Conservation (phyloP, 495 filamentous ascomycete genomes). For the Lepidopterella palustris region DNA sequence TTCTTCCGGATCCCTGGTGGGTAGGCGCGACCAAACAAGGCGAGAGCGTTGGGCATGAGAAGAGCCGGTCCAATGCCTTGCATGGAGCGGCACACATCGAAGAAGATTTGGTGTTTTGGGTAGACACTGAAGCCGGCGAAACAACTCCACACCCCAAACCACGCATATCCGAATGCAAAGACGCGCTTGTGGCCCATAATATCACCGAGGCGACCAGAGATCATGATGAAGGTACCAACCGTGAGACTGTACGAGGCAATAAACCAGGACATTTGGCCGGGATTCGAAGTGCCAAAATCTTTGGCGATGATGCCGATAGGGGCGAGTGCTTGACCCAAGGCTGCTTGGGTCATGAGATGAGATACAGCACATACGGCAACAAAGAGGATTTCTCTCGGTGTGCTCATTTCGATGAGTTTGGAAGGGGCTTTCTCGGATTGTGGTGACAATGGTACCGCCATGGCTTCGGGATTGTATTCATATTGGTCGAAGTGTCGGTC, state of each 20-base stretch:
- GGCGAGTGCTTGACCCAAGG: slow-evolving; percentile 31
- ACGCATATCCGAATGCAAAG: slow-evolving; percentile 55
- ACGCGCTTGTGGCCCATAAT: slow-evolving; percentile 56
- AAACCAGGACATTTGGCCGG: slow-evolving; percentile 44
- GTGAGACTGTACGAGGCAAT: slow-evolving; percentile 54
- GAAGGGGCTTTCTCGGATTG: not conserved
- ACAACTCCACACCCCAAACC: slow-evolving; percentile 56
- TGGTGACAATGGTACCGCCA: slow-evolving; percentile 1
- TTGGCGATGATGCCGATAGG: slow-evolving; percentile 31
- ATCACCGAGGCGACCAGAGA: slow-evolving; percentile 59
- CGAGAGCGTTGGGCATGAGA: slow-evolving; percentile 35
- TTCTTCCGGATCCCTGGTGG: slow-evolving; percentile 30
- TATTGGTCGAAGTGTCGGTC: not conserved
- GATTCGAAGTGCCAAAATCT: slow-evolving; percentile 21
- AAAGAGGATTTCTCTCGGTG: slow-evolving; percentile 26
- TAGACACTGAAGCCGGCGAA: slow-evolving; percentile 49
- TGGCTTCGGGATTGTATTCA: slow-evolving; percentile 6
- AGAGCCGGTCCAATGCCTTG: slow-evolving; percentile 38
- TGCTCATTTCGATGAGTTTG: slow-evolving; percentile 20
- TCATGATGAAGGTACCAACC: slow-evolving; percentile 59
- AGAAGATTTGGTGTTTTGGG: slow-evolving; percentile 31
- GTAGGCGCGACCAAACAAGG: slow-evolving; percentile 32
- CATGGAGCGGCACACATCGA: slow-evolving; percentile 33
- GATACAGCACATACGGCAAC: slow-evolving; percentile 28
- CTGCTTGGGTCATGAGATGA: slow-evolving; percentile 36